Conservation (phyloP, 1,139 yeast genomes). For the Pichiaceae sp. region DNA sequence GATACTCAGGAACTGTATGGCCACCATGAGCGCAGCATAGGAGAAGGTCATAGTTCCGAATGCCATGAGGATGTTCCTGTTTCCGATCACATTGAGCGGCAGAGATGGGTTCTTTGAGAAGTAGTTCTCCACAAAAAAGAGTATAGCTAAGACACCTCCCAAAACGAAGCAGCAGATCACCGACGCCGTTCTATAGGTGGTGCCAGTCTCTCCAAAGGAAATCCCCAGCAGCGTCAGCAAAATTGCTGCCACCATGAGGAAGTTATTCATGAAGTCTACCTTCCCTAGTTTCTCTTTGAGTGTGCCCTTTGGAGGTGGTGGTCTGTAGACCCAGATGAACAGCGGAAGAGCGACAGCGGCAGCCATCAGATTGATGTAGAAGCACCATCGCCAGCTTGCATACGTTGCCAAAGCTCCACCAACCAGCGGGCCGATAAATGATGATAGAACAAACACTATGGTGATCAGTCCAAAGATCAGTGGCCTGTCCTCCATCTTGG, state of each 20-base stretch:
- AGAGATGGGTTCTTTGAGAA: slow-evolving; percentile 38
- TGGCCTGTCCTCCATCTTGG: slow-evolving; percentile 27
- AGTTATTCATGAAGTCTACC: slow-evolving; percentile 43
- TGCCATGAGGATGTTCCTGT: neutral
- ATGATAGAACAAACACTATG: slow-evolving; percentile 32
- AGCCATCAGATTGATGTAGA: slow-evolving; percentile 61
- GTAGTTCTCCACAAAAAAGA: slow-evolving; percentile 43
- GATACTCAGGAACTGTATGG: slow-evolving; percentile 25
- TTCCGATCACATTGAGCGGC: slow-evolving; percentile 31
- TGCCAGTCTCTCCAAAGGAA: slow-evolving; percentile 37
- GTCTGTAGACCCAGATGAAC: slow-evolving; percentile 41
- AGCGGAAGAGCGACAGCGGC: slow-evolving; percentile 48
- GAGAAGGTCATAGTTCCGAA: neutral
- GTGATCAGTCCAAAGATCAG: slow-evolving; percentile 17
- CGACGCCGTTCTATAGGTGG: slow-evolving; percentile 46
- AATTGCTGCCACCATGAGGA: slow-evolving; percentile 32
- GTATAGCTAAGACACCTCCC: slow-evolving; percentile 37
- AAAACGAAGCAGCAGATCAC: slow-evolving; percentile 46
- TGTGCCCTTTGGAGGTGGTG: slow-evolving; percentile 18
- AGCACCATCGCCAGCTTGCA: slow-evolving; percentile 71
- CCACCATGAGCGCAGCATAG: neutral
- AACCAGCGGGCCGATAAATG: slow-evolving; percentile 53
- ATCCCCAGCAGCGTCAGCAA: slow-evolving; percentile 40
- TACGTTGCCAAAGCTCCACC: slow-evolving; percentile 55
- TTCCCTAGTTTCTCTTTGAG: slow-evolving; percentile 31